Evolutionary conservation across 208 protist genomes (phyloP).

Genomic region (Acanthamoeba lugdunensis): DNA sequence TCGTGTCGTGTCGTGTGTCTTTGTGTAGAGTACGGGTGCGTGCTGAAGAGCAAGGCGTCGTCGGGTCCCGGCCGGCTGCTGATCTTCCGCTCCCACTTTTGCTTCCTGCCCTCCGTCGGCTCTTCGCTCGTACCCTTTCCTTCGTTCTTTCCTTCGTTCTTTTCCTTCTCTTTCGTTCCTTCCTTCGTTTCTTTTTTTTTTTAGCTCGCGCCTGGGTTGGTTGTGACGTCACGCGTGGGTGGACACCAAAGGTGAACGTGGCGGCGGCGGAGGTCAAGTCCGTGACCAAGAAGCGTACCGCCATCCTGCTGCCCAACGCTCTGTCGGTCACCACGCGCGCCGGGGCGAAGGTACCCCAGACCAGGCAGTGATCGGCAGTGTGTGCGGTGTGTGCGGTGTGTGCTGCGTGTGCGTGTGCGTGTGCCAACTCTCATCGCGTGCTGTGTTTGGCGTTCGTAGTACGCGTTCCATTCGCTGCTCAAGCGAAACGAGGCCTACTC

Average conservation of each 20-base stretch:
- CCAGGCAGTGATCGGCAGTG: neutral
- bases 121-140: neutral
- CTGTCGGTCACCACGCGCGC: neutral
- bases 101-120: constrained; percentile 62
- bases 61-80: constrained; percentile 1
- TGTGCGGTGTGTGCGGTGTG: too few relatives aligned
- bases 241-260: neutral
- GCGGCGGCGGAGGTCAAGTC: constrained; percentile 2
- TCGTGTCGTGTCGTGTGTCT: too few relatives aligned
- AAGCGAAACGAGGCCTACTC: constrained; percentile 26
- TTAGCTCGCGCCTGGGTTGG: neutral
- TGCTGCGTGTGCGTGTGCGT: too few relatives aligned
- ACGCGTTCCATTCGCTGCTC: neutral
- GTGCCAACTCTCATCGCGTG: too few relatives aligned
- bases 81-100: constrained; percentile 59
- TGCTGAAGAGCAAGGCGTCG: constrained; percentile 4
- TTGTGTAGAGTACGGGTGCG: constrained; percentile 19
- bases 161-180: neutral
- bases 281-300: constrained; percentile 37
- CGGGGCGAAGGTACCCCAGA: neutral
- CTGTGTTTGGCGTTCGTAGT: too few relatives aligned
- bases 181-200: neutral
- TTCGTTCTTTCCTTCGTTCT: neutral
- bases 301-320: constrained; percentile 52
- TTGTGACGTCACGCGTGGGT: neutral